phyloP scores from a whole-genome alignment of 2,329 filamentous ascomycete genomes.

The Pestalotiopsis sp. region DNA sequence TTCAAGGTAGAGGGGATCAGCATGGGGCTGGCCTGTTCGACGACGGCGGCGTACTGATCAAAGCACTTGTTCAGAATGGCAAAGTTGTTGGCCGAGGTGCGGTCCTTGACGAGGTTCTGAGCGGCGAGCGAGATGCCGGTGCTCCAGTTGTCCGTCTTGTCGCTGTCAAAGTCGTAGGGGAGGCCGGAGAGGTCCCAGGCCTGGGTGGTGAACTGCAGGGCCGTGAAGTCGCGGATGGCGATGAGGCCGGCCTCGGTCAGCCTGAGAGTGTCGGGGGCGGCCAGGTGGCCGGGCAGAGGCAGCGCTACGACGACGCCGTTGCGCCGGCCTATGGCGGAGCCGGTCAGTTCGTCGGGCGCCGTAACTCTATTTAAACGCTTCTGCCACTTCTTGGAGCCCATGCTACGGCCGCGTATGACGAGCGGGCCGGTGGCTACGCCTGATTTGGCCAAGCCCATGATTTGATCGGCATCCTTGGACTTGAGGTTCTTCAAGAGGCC shows the following conservation, averaged over 20 bases:
- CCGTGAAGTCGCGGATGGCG: constrained; percentile 3
- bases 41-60: constrained; percentile 6
- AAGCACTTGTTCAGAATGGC: constrained; percentile 13
- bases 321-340: neutral
- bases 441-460: constrained; percentile 13
- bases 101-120: constrained; percentile 7
- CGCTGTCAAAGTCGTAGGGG: constrained; percentile 4
- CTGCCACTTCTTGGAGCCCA: constrained; percentile 15
- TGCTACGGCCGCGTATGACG: constrained; percentile 12
- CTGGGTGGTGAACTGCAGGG: neutral
- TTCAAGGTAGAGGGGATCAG: neutral
- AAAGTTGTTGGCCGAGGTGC: constrained; percentile 4
- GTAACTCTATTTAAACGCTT: constrained; percentile 13
- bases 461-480: constrained; percentile 14
- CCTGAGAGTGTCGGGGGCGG: neutral
- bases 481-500: constrained; percentile 17
- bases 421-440: constrained; percentile 13
- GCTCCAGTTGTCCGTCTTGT: constrained; percentile 4
- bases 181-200: constrained; percentile 10
- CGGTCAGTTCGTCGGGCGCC: constrained; percentile 3
- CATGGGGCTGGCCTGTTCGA: constrained; percentile 6
- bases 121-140: neutral
- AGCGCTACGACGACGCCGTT: neutral
- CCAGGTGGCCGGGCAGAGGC: constrained; percentile 1
- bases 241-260: constrained; percentile 2